Percentiles rank a stretch among this genome's conserved stretches.
Conservation (phyloP, 352 stramenopile species). For the Phytophthora crassamura region DNA sequence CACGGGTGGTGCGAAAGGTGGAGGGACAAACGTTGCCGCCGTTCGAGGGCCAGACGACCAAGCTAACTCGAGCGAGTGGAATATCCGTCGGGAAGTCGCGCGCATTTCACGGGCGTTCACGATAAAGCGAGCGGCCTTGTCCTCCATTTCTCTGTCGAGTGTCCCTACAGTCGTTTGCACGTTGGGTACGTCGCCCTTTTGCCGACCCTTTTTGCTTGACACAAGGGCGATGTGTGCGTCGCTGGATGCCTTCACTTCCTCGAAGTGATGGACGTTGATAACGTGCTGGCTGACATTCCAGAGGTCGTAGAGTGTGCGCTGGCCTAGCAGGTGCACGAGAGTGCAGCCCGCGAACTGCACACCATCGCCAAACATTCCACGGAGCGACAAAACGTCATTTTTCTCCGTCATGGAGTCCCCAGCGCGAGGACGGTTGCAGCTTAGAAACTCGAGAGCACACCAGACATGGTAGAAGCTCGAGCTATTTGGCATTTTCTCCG, state of each 20-base stretch:
- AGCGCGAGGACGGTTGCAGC: slow-evolving; percentile 39
- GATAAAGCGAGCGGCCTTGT: slow-evolving; percentile 47
- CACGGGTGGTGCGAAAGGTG: slow-evolving; percentile 34
- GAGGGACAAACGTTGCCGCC: slow-evolving; percentile 30
- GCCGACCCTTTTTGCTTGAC: slow-evolving; percentile 28
- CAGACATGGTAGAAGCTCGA: slow-evolving; percentile 71
- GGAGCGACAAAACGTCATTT: slow-evolving; percentile 21
- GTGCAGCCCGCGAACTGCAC: slow-evolving; percentile 66
- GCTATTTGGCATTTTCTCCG: slow-evolving; percentile 50
- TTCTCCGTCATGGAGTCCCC: slow-evolving; percentile 5
- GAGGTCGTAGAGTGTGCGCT: slow-evolving; percentile 61
- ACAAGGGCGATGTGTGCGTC: slow-evolving; percentile 17
- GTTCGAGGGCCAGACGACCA: slow-evolving; percentile 29
- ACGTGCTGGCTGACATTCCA: slow-evolving; percentile 74
- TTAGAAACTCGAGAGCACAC: slow-evolving; percentile 70
- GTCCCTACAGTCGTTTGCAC: slow-evolving; percentile 36
- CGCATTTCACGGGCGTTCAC: slow-evolving; percentile 48
- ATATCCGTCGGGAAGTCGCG: slow-evolving; percentile 40
- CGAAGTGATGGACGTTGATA: slow-evolving; percentile 47
- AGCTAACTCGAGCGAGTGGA: slow-evolving; percentile 47
- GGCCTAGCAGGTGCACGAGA: slow-evolving; percentile 60
- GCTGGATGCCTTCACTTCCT: slow-evolving; percentile 30
- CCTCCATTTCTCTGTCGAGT: slow-evolving; percentile 59
- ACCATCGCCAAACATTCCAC: slow-evolving; percentile 61
- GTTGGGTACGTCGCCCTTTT: slow-evolving; percentile 14